Evolutionary conservation across 805 yeast genomes (phyloP).

Genomic region (Candida glaebosa): DNA sequence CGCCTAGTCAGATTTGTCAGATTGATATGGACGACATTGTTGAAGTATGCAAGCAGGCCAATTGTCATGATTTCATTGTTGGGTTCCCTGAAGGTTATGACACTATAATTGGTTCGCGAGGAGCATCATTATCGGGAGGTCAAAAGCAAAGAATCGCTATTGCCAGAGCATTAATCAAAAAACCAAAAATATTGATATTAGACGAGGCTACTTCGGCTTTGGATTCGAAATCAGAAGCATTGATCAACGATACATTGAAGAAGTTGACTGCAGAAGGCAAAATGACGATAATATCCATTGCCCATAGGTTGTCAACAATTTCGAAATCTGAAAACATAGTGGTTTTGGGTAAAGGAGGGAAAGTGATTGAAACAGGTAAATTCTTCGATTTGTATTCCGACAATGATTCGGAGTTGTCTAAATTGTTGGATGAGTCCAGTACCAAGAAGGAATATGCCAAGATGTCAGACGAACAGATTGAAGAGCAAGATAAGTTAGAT

Average conservation of each 20-base stretch:
- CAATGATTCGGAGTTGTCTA: constrained; percentile 39
- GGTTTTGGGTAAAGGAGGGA: constrained; percentile 40
- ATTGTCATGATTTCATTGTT: constrained; percentile 54
- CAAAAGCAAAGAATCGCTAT: constrained; percentile 76
- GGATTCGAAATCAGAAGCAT: constrained; percentile 49
- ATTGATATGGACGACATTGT: constrained; percentile 41
- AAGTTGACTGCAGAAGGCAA: constrained; percentile 34
- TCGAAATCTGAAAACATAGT: constrained; percentile 43
- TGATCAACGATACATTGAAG: constrained; percentile 40
- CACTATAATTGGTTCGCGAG: constrained; percentile 57
- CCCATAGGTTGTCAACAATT: constrained; percentile 43
- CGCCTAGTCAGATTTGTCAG: constrained; percentile 29
- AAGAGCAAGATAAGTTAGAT: constrained; percentile 22
- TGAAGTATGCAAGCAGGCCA: constrained; percentile 48
- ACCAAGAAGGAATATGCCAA: constrained; percentile 12
- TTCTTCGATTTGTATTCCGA: constrained; percentile 39
- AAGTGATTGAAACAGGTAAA: constrained; percentile 38
- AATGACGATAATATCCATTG: constrained; percentile 43
- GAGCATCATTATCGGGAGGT: constrained; percentile 65
- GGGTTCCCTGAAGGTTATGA: constrained; percentile 60
- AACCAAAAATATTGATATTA: constrained; percentile 58
- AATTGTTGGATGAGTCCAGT: constrained; percentile 35
- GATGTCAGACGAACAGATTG: constrained; percentile 21
- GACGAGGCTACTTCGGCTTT: constrained; percentile 72
- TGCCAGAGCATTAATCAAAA: constrained; percentile 68